Percentiles rank a stretch among this genome's conserved stretches.
These are phyloP conservation scores for Dactylellina parvicollis DNA, from an alignment of 2,329 filamentous ascomycete genomes.

Conservation along the genomic window DNA sequence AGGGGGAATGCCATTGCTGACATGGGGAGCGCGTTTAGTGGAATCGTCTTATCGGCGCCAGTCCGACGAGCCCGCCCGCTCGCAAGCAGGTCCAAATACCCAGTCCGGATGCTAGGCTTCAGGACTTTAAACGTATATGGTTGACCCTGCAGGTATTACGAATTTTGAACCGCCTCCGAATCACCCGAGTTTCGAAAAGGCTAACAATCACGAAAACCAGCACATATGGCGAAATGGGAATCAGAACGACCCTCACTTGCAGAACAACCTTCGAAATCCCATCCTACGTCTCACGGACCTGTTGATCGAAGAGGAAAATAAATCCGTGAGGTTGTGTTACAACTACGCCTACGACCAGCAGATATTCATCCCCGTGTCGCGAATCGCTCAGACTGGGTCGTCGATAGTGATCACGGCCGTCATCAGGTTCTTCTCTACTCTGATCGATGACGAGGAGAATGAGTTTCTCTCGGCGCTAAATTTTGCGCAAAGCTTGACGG, in stretches of 20 bases:
- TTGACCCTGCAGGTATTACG: constrained; percentile 57
- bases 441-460: constrained; percentile 96
- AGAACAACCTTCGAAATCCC: constrained; percentile 56
- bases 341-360: constrained; percentile 85
- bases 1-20: constrained; percentile 2
- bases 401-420: constrained; percentile 86
- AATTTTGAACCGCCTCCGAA: neutral
- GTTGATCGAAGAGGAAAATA: constrained; percentile 58
- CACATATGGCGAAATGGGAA: constrained; percentile 58
- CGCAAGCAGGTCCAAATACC: constrained; percentile 53
- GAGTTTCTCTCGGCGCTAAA: constrained; percentile 86
- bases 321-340: constrained; percentile 74
- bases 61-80: constrained; percentile 45
- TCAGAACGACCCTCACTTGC: constrained; percentile 56
- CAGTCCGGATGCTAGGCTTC: constrained; percentile 56
- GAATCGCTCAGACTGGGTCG: constrained; percentile 87
- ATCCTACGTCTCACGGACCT: constrained; percentile 58
- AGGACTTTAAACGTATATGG: constrained; percentile 58
- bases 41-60: constrained; percentile 58
- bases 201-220: constrained; percentile 32
- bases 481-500: constrained; percentile 88
- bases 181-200: neutral
- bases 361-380: constrained; percentile 87
- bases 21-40: constrained; percentile 50
- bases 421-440: constrained; percentile 84